Conservation (phyloP, 345 rosid species). For the Linum usitatissimum region DNA sequence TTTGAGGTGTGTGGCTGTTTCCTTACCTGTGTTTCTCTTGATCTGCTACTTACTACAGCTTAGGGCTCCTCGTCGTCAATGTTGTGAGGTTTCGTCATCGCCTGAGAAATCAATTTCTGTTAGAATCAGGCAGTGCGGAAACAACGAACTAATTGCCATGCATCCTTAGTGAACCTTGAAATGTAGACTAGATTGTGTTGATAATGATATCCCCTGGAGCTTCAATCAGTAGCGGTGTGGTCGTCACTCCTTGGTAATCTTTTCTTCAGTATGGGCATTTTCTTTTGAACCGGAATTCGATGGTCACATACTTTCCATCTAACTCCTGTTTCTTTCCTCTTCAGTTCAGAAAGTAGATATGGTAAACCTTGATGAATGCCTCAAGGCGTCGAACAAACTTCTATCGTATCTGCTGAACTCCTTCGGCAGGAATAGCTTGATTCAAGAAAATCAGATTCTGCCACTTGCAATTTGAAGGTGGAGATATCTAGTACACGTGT, state of each 20-base stretch:
- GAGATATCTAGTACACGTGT: no score
- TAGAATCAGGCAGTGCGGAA: constrained; percentile 44
- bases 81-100: constrained; percentile 45
- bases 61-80: constrained; percentile 59
- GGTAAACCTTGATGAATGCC: neutral
- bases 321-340: neutral
- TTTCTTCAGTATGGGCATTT: neutral
- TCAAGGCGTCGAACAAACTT: no score
- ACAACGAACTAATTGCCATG: constrained; percentile 56
- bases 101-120: constrained; percentile 43
- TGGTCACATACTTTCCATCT: neutral
- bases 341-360: neutral
- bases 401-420: no score
- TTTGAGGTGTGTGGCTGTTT: neutral
- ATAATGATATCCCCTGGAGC: constrained; percentile 9
- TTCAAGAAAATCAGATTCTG: no score
- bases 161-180: constrained; percentile 18
- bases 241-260: constrained; percentile 6
- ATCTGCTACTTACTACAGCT: constrained; percentile 26
- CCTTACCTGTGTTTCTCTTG: neutral
- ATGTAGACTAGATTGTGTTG: constrained; percentile 1
- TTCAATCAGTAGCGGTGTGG: neutral
- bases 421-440: no score
- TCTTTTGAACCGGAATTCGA: neutral
- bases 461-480: no score